Evolutionary conservation across 169 alveolate species (phyloP), one percentile per base, ranked within the genome.

Genomic region (Eimeria necatrix): DNA sequence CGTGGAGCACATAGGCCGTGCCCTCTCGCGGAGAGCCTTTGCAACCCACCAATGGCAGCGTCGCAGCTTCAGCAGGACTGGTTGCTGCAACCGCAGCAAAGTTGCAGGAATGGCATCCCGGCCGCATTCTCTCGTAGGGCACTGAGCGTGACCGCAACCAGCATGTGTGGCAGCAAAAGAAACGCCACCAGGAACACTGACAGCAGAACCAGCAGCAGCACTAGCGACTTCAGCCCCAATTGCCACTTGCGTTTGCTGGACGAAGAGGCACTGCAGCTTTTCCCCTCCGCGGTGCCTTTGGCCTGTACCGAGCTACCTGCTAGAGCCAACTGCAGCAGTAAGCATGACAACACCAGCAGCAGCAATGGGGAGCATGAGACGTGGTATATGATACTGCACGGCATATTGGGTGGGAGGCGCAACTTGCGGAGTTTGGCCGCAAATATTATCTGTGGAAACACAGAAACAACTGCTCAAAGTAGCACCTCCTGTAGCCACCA

Each of bases 171-270:
- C 41, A 56, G 68, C 68, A 56, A 18, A 10, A 56, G 68, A 0
- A 56, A 56, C 68, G n/a, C 46, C 32, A 3, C 46, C n/a, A 68
- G 46, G 41, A 18, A 14, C 1, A 68, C 46, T 24, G 32, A 24
- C 48, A 14, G 46, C 78, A n/a, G 78, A 14, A 68, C 41, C 78
- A 68, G 2, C 5, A 68, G 78, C 32, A 68, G 32, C n/a, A 12
- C 12, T 24, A n/a, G 32, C 32, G 78, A 68, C 14, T 68, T 68
- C n/a, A 68, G 78, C n/a, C 46, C n/a, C 41, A 2, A 46, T 49
- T 76, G 87, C 64, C 87, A 49, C 59, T 20, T 76, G 68, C 87
- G 87, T 49, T 10, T 76, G 87, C 87, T 76, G 49, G 64, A 49
- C 87, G 87, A 7, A n/a, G 87, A 76, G 64, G 24, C 87, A 6